Evolutionary conservation across 2,329 filamentous ascomycete species (phyloP), one percentile per base, ranked within the genome.

Genomic region (Epichloe aotearoae): DNA sequence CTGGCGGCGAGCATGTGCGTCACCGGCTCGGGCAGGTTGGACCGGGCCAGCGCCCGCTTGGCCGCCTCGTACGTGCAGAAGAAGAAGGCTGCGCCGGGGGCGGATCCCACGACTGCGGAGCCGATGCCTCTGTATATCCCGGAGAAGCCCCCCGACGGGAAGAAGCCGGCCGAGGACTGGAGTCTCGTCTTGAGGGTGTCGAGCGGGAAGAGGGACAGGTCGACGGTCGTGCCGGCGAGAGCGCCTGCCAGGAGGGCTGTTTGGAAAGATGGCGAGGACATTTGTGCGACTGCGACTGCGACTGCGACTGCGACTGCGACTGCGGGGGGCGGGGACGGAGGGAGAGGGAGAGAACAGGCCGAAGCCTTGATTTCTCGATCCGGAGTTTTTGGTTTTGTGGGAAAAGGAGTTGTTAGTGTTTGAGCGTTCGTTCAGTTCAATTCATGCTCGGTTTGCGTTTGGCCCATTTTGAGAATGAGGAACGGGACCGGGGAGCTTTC

Each of bases 141-240:
- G 47, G 77, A 78, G 76, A 97, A 90, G 62, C 91, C 91, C 93
- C 93, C 91, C 3, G 84, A 83, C 51, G 85, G 76, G 63, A 88
- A 81, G 73, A 95, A 89, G 66, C 84, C 82, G 51, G 76, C 66
- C 46, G 79, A 79, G 56, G 89, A 88, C 72, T 98, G 93, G 6
- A 98, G 87, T 15, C 93, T 89, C 42, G 94, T 98, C 73, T 98
- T 98, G 64, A 98, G 83, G 0, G 93, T 98, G 77, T 98, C 94
- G 75, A 98, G 88, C 1, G 93, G 93, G 74, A 87, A 98, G 64
- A 98, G 87, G 51, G 89, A 89, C 62, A 95, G 83, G 78, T 98
- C 93, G 68, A 97, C 93, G 14, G 90, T 95, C 46, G 93, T 93
- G 64, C 93, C 93, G 58, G 93, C 93, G 58, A 96, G 73, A 63